Conservation (phyloP, 108 stramenopile species). For the Cyclostephanos tholiformis region DNA sequence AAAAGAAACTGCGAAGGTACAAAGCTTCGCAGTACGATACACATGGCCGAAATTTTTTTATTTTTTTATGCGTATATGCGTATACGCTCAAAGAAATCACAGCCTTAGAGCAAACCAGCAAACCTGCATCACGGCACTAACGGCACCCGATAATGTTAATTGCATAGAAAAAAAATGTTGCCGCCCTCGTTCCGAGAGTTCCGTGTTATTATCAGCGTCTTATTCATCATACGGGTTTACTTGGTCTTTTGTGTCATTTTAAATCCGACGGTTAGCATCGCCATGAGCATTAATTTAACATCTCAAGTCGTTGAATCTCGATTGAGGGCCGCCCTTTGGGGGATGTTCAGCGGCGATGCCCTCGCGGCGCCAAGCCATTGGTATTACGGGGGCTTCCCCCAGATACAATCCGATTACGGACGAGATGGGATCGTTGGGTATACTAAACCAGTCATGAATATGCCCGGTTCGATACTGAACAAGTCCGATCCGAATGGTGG, state of each 20-base stretch:
- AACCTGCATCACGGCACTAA: too few species aligned
- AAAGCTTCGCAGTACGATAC: too few species aligned
- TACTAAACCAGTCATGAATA: conserved; percentile 53
- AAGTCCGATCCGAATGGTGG: conserved; percentile 85
- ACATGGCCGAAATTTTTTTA: too few species aligned
- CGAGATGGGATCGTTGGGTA: conserved; percentile 57
- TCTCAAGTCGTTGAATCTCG: conserved; percentile 36
- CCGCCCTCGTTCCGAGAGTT: too few species aligned
- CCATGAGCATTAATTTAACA: conserved; percentile 28
- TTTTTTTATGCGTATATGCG: too few species aligned
- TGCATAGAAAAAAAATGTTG: too few species aligned
- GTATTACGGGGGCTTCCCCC: conserved; percentile 81
- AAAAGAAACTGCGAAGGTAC: too few species aligned
- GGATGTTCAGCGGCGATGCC: conserved; percentile 78
- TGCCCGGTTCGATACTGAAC: conserved; percentile 83
- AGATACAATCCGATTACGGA: conserved; percentile 73
- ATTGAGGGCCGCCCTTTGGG: conserved; percentile 56
- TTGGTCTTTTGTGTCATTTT: not conserved
- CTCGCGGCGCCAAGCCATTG: conserved; percentile 85
- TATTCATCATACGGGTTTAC: not conserved
- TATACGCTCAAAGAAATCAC: too few species aligned
- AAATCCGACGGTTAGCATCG: conserved; percentile 19
- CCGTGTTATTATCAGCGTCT: not conserved
- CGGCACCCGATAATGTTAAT: too few species aligned
- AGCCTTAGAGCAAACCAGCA: too few species aligned